These are phyloP conservation scores for Ramichloridium luteum DNA, from an alignment of 2,329 filamentous ascomycete species.

Conservation along the genomic window DNA sequence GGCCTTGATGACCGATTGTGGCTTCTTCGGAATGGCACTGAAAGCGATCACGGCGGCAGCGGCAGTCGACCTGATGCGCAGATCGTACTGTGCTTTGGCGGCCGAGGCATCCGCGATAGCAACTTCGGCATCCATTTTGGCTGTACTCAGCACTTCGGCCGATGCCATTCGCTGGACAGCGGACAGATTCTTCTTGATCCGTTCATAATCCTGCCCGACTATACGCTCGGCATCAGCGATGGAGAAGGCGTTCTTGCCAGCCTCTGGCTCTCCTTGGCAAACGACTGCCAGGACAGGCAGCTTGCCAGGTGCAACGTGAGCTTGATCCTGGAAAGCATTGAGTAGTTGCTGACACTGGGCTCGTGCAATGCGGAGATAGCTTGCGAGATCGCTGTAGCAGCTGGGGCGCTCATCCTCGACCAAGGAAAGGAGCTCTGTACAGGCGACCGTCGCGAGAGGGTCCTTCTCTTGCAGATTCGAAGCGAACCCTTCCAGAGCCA, in stretches of 20 bases:
- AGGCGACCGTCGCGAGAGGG: constrained; percentile 46
- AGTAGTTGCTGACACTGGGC: constrained; percentile 85
- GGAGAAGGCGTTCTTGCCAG: constrained; percentile 86
- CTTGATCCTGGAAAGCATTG: constrained; percentile 83
- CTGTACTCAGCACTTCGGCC: constrained; percentile 64
- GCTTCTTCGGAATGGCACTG: constrained; percentile 80
- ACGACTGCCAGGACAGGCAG: constrained; percentile 76
- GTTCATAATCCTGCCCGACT: constrained; percentile 72
- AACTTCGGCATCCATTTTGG: constrained; percentile 54
- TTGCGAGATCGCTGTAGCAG: constrained; percentile 82
- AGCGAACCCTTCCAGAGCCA: constrained; percentile 82
- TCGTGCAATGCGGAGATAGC: constrained; percentile 76
- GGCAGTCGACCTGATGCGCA: constrained; percentile 74
- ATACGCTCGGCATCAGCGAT: constrained; percentile 80
- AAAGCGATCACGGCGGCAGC: constrained; percentile 84
- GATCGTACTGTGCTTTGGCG: constrained; percentile 70
- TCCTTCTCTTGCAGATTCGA: constrained; percentile 37
- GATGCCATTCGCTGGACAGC: constrained; percentile 80
- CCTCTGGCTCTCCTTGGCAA: constrained; percentile 84
- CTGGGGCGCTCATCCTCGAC: constrained; percentile 70
- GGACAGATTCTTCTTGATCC: constrained; percentile 75
- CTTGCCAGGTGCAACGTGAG: constrained; percentile 62
- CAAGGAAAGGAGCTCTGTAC: constrained; percentile 56
- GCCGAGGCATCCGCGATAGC: constrained; percentile 69
- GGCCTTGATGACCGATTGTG: constrained; percentile 80